Evolutionary conservation across 148 eudicot species (phyloP).

Genomic region (Cornus suecica): DNA sequence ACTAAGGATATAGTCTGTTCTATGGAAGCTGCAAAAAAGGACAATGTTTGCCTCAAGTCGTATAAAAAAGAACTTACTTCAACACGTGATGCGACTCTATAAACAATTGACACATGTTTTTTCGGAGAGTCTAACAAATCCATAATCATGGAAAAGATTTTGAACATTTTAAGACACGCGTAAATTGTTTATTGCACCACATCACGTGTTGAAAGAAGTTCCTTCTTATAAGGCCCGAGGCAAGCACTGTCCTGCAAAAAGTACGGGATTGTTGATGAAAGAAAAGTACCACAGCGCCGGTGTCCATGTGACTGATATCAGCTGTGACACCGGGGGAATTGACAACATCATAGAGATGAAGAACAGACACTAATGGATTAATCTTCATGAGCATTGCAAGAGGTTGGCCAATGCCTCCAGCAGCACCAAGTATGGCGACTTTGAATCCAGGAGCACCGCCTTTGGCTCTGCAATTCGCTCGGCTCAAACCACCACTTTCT

Average conservation of each 20-base stretch:
- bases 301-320: conserved; percentile 98
- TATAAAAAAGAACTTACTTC: too few relatives aligned
- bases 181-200: too few relatives aligned
- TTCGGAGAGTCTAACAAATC: too few relatives aligned
- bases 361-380: conserved; percentile 90
- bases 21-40: neutral
- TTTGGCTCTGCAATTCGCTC: conserved; percentile 83
- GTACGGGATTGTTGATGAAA: neutral
- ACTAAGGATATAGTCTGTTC: neutral
- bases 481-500: conserved; percentile 36
- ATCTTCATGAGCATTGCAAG: conserved; percentile 94
- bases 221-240: too few relatives aligned
- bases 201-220: too few relatives aligned
- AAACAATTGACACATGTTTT: too few relatives aligned
- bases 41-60: too few relatives aligned
- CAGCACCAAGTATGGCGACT: conserved; percentile 93
- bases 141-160: too few relatives aligned
- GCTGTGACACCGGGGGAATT: conserved; percentile 97
- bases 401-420: conserved; percentile 98
- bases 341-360: conserved; percentile 95
- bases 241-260: too few relatives aligned
- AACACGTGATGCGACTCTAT: too few relatives aligned
- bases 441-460: conserved; percentile 90
- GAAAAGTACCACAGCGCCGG: conserved; percentile 85
- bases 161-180: too few relatives aligned